Evolutionary conservation across 78 protist genomes (phyloP), one percentile per base, ranked within the genome.

Genomic region (Cyanophora paradoxa): DNA sequence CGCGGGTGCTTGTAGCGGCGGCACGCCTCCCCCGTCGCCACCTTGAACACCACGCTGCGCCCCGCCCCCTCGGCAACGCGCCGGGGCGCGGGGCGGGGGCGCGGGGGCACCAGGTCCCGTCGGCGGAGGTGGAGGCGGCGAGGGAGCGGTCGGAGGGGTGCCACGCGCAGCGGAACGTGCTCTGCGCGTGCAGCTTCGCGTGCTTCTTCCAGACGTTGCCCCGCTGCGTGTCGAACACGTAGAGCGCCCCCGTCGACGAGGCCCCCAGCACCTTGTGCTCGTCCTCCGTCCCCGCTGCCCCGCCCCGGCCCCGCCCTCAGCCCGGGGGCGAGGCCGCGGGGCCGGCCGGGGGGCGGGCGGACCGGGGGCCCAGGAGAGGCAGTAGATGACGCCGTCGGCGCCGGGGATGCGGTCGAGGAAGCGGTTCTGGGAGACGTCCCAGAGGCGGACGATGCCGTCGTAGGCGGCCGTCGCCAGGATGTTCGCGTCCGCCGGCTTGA

Each of bases 381-480:
- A 33, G 31, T 71, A 71, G 31, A 71, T 5, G 54, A 56, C 48
- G 22, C 76, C 76, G 13, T 56, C 65, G 48, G 3, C 10, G 24
- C 66, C 66, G 2, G 7, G 48, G 22, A 56, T 44, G 13, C 4
- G 2, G 50, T 37, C 52, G n/a, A 56, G 5, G 48, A 10, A 24
- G 31, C 61, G 56, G 58, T 61, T 61, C 36, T 13, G 4, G 13
- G 34, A 1, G 33, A 61, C 41, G 58, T 74, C 69, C 78, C 78
- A 72, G 20, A 50, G 42, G 20, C 33, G 14, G 63, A 58, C 69
- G n/a, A 69, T n/a, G 3, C 69, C 78, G 56, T 74, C 78, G 58
- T 31, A 74, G n/a, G 70, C 40, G 13, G 34, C 44, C 22, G 78
- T 58, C 30, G 69, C 72, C 26, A 74, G 78, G 41, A 14, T 1